A percentile compares a stretch with the other conserved stretches of the same genome.
These are phyloP conservation scores for Paecilomyces dactylethromorphus DNA, from an alignment of 2,329 filamentous ascomycete genomes.

Conservation along the genomic window DNA sequence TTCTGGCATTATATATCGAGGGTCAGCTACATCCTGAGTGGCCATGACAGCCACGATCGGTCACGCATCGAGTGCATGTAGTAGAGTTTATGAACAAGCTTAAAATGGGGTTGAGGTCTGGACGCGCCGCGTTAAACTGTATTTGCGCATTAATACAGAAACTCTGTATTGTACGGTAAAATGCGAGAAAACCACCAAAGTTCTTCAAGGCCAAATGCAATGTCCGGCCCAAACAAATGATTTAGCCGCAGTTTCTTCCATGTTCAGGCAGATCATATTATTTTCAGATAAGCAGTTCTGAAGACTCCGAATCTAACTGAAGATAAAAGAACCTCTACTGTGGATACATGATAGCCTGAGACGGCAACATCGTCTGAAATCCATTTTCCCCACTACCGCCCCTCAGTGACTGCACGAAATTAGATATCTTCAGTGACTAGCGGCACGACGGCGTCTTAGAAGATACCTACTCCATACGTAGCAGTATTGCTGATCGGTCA, in stretches of 20 bases:
- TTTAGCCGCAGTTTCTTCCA: not conserved
- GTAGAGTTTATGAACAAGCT: not conserved
- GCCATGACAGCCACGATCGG: constrained; percentile 14
- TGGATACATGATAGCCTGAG: not conserved
- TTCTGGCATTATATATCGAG: constrained; percentile 8
- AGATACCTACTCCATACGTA: not conserved
- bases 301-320: not conserved
- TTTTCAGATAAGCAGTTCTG: not conserved
- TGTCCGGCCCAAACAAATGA: not conserved
- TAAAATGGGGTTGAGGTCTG: not conserved
- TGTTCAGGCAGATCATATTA: not conserved
- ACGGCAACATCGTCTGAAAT: not conserved
- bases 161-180: not conserved
- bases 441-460: not conserved
- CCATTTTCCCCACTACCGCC: not conserved
- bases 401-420: not conserved
- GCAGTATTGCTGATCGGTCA: not conserved
- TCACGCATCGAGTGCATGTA: not conserved
- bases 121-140: not conserved
- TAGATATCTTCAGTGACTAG: not conserved
- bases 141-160: not conserved
- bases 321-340: not conserved
- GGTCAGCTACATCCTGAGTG: constrained; percentile 13
- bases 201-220: not conserved
- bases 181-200: not conserved